Evolutionary conservation across 768 basidiomycete genomes (phyloP), one percentile per base, ranked within the genome.

Genomic region (Termitomyces sp.): DNA sequence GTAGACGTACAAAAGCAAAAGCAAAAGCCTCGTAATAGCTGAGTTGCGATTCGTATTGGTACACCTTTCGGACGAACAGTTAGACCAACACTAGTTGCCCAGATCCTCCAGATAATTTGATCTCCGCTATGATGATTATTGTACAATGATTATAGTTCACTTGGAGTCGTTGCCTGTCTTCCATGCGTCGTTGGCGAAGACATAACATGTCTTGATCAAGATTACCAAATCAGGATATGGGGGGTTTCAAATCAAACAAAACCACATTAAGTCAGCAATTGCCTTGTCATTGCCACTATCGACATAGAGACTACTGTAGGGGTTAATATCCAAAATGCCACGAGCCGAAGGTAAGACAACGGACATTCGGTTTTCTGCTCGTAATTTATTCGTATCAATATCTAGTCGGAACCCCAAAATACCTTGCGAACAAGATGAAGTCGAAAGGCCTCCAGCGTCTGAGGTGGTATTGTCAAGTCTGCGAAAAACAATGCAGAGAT

Each of bases 391-490:
- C 42, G 57, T 41, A 56, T 56, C 6, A 41, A 20, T 64, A 46
- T 34, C 24, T 44, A 92, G 92, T 89, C 64, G 92, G 92, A 69
- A 92, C 92, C 6, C 90, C 92, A 26, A 94, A 94, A 73, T 89
- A 82, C 72, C 75, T 95, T 60, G 93, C 92, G 22, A 98, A 98
- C 72, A 90, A 92, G 73, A 95, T 96, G 90, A 98, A 98, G 76
- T 89, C 94, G 57, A 98, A 98, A 69, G 96, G 94, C 65, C 79
- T 96, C 50, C 96, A 97, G 72, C 86, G 94, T 67, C 83, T 98
- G 62, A 83, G 95, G 61, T 98, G 95, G 96, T 99, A 92, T 75
- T 98, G 96, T 68, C 96, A 99, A 80, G 92, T 98, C 63, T 98
- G 97, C 83, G 77, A 98, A 81, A 99, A 99, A 71, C 96, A 98